A percentile compares a stretch with the other conserved stretches of the same genome.
phyloP scores from a whole-genome alignment of 2,329 filamentous ascomycete genomes.

The Colletotrichum tabaci region DNA sequence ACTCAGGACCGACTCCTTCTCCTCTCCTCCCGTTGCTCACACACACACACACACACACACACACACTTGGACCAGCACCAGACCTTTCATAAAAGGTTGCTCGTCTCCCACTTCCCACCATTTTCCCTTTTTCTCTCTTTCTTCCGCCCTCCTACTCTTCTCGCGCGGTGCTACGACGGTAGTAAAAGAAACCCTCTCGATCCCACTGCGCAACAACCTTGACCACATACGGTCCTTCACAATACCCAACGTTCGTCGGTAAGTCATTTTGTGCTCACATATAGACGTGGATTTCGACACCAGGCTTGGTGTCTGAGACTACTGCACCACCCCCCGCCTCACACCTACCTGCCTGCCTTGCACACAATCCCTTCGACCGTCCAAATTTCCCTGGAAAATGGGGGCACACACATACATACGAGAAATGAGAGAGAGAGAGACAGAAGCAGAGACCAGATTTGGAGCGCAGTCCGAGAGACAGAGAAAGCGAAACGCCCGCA shows the following conservation, averaged over 20 bases:
- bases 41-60: conserved; percentile 22
- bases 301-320: conserved; percentile 22
- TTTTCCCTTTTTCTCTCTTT: conserved; percentile 12
- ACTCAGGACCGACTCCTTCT: conserved; percentile 39
- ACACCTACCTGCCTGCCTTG: neutral
- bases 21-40: conserved; percentile 22
- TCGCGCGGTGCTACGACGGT: conserved; percentile 41
- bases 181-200: conserved; percentile 42
- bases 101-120: conserved; percentile 36
- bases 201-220: conserved; percentile 38
- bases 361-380: conserved; percentile 6
- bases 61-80: conserved; percentile 29
- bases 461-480: neutral
- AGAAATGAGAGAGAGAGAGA: conserved; percentile 12
- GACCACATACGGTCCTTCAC: conserved; percentile 27
- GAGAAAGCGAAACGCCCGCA: neutral
- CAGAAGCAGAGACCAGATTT: neutral
- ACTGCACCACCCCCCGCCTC: conserved; percentile 3
- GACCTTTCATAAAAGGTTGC: conserved; percentile 41
- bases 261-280: conserved; percentile 29
- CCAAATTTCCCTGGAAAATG: neutral
- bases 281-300: conserved; percentile 10
- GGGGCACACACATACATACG: conserved; percentile 3
- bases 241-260: conserved; percentile 31
- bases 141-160: conserved; percentile 40